Conservation (phyloP, 2,329 filamentous ascomycete genomes). For the Graphilbum ipis-grandicollis region DNA sequence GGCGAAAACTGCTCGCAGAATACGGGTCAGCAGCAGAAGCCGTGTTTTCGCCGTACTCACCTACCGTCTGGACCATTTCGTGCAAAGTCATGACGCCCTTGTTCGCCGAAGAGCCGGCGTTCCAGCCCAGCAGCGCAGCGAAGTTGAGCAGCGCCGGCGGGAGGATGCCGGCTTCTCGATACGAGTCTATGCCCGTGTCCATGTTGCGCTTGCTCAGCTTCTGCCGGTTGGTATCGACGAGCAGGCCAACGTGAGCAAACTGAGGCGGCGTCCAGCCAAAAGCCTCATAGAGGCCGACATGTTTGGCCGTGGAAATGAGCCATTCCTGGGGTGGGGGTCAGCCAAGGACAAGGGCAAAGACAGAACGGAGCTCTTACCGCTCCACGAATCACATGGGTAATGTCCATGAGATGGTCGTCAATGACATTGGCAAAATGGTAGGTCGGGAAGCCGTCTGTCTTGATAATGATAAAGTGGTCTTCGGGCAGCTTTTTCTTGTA, state of each 20-base stretch:
- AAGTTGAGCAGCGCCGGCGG: slow-evolving; percentile 54
- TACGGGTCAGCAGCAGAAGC: not conserved
- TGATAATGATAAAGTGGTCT: slow-evolving; percentile 80
- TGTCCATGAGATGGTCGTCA: slow-evolving; percentile 87
- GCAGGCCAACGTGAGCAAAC: slow-evolving; percentile 69
- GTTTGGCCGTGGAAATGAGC: slow-evolving; percentile 80
- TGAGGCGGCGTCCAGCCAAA: slow-evolving; percentile 56
- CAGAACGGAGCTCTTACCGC: slow-evolving; percentile 35
- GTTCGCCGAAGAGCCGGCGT: slow-evolving; percentile 30
- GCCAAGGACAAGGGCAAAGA: too few species aligned
- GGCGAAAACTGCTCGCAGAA: slow-evolving; percentile 52
- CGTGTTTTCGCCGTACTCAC: too few species aligned
- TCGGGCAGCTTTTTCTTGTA: slow-evolving; percentile 37
- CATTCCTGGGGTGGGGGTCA: slow-evolving; percentile 78
- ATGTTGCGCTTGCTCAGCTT: slow-evolving; percentile 77
- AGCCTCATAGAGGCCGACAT: slow-evolving; percentile 53
- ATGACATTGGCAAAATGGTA: slow-evolving; percentile 97
- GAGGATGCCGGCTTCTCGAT: slow-evolving; percentile 26
- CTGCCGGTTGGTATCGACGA: slow-evolving; percentile 49
- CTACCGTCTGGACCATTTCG: slow-evolving; percentile 51
- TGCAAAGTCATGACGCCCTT: slow-evolving; percentile 56
- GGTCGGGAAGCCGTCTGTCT: slow-evolving; percentile 81
- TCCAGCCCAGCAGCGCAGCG: slow-evolving; percentile 73
- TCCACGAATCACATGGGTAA: slow-evolving; percentile 88
- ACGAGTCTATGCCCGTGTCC: slow-evolving; percentile 31